phyloP scores from a whole-genome alignment of 73 alveolate species.

The Uronychia setigera region DNA sequence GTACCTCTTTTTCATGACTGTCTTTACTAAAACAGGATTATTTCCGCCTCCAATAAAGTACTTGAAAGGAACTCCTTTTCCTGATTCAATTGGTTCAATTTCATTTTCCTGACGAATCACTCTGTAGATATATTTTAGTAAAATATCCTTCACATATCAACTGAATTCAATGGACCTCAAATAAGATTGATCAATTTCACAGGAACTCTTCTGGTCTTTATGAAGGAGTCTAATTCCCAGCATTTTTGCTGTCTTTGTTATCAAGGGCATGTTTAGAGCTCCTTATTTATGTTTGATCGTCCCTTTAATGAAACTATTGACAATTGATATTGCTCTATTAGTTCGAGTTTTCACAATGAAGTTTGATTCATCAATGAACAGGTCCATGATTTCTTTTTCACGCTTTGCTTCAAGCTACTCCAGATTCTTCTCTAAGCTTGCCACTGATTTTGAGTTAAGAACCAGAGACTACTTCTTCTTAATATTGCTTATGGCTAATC shows the following conservation, averaged over 20 bases:
- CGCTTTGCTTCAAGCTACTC: background rate
- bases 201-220: background rate
- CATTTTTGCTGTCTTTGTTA: background rate
- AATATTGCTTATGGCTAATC: background rate
- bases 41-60: background rate
- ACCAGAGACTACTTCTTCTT: background rate
- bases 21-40: background rate
- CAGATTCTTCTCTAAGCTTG: background rate
- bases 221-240: background rate
- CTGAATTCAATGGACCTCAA: background rate
- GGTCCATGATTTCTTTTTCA: background rate
- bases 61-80: background rate
- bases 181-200: background rate
- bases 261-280: background rate
- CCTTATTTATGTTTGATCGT: background rate
- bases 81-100: background rate
- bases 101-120: background rate
- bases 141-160: background rate
- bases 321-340: background rate
- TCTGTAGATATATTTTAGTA: background rate
- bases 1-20: conserved; percentile 1
- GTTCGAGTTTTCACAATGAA: background rate
- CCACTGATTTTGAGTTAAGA: background rate
- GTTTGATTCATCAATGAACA: background rate
- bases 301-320: background rate